These are phyloP conservation scores for Phytophthora brassicae DNA, from an alignment of 352 stramenopile genomes.

Conservation along the genomic window DNA sequence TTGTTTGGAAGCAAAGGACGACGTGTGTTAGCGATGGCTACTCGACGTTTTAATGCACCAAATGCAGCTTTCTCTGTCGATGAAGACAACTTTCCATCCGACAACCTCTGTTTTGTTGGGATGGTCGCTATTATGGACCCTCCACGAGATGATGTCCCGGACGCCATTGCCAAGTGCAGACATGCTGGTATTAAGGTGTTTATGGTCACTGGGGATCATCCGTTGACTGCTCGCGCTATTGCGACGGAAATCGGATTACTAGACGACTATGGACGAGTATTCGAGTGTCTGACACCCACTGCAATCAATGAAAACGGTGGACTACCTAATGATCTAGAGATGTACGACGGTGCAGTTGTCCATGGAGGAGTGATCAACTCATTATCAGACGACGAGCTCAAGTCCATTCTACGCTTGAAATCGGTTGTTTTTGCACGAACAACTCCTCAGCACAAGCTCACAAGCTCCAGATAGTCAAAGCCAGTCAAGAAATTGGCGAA, in stretches of 20 bases:
- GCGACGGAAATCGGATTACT: constrained; percentile 85
- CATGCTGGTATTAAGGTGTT: constrained; percentile 88
- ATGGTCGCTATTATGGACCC: constrained; percentile 94
- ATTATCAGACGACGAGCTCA: constrained; percentile 34
- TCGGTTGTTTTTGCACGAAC: constrained; percentile 95
- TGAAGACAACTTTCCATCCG: constrained; percentile 39
- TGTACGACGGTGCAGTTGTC: constrained; percentile 67
- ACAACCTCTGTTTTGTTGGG: constrained; percentile 78
- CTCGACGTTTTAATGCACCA: constrained; percentile 31
- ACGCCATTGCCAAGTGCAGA: constrained; percentile 79
- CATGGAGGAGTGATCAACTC: constrained; percentile 38
- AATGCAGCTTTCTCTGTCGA: constrained; percentile 34
- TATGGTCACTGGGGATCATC: constrained; percentile 93
- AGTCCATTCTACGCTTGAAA: constrained; percentile 32
- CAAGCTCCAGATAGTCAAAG: constrained; percentile 32
- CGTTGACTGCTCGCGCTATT: constrained; percentile 85
- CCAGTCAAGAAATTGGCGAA: constrained; percentile 24
- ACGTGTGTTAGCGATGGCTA: constrained; percentile 49
- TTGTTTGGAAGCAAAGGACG: constrained; percentile 44
- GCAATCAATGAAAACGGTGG: background rate
- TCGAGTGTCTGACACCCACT: constrained; percentile 15
- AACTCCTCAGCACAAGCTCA: constrained; percentile 49
- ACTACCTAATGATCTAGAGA: constrained; percentile 30
- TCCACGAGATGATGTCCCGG: constrained; percentile 70
- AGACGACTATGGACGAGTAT: constrained; percentile 35